Conservation (phyloP, 2,329 filamentous ascomycete genomes). For the Alternaria triticimaculans region DNA sequence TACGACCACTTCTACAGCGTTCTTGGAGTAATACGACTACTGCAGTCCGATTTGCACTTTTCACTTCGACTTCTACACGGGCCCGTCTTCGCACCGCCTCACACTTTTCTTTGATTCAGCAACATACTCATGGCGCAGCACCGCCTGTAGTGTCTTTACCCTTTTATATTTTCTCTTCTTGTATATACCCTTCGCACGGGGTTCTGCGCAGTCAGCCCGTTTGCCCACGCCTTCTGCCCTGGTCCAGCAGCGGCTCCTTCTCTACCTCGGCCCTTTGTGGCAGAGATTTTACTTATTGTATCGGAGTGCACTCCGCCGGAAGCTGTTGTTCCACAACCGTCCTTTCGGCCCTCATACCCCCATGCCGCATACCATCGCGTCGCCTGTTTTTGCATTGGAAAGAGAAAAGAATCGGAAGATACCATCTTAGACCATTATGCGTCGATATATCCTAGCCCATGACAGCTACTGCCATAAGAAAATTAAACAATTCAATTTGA, state of each 20-base stretch:
- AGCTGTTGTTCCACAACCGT: background rate
- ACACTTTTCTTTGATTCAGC: background rate
- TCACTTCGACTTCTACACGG: background rate
- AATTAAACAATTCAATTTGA: background rate
- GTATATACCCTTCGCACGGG: conserved; percentile 15
- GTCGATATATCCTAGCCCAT: conserved; percentile 4
- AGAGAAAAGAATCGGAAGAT: conserved; percentile 8
- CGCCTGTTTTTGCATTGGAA: background rate
- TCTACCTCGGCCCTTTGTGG: background rate
- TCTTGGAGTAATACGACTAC: conserved; percentile 2
- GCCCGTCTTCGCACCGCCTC: background rate
- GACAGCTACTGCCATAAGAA: background rate
- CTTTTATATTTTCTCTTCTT: conserved; percentile 13
- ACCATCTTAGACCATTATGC: conserved; percentile 12
- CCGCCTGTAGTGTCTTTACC: conserved; percentile 13
- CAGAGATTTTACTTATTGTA: background rate
- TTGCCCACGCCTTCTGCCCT: conserved; percentile 4
- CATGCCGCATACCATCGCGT: background rate
- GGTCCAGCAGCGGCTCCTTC: background rate
- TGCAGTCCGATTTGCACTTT: background rate
- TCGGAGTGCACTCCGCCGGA: background rate
- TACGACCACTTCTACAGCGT: conserved; percentile 2
- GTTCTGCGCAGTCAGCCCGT: background rate
- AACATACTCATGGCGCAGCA: conserved; percentile 5
- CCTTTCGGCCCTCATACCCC: background rate